Evolutionary conservation across 1,284 basidiomycete genomes (phyloP).

Genomic region (Austroboletus novae-zelandiae): DNA sequence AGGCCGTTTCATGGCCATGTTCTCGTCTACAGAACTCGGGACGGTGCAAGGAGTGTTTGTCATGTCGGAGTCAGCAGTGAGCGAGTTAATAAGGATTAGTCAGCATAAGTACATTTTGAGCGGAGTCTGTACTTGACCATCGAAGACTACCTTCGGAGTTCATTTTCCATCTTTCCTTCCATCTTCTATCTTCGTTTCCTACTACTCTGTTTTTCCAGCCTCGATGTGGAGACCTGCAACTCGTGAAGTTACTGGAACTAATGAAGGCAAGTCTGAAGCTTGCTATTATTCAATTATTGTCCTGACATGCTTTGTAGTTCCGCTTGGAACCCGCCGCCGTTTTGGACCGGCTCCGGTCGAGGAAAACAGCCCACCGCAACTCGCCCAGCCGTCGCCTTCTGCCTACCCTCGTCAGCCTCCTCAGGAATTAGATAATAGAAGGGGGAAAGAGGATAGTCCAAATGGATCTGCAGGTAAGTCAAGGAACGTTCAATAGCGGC

Average conservation of each 20-base stretch:
- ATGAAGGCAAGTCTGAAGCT: slow-evolving; percentile 56
- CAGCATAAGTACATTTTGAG: slow-evolving; percentile 31
- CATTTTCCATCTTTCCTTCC: slow-evolving; percentile 31
- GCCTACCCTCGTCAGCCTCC: slow-evolving; percentile 69
- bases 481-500: slow-evolving; percentile 28
- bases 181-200: slow-evolving; percentile 6
- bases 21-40: neutral
- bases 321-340: slow-evolving; percentile 81
- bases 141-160: slow-evolving; percentile 30
- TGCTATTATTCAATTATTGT: slow-evolving; percentile 6
- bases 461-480: slow-evolving; percentile 60
- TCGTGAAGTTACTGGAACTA: slow-evolving; percentile 79
- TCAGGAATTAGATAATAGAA: slow-evolving; percentile 55
- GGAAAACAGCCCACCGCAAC: slow-evolving; percentile 70
- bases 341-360: slow-evolving; percentile 83
- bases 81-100: slow-evolving; percentile 17
- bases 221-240: slow-evolving; percentile 88
- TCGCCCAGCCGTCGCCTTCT: slow-evolving; percentile 82
- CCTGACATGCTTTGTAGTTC: slow-evolving; percentile 42
- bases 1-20: slow-evolving; percentile 29
- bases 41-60: slow-evolving; percentile 3
- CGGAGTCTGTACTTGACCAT: slow-evolving; percentile 31
- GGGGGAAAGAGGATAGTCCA: slow-evolving; percentile 60
- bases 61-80: neutral
- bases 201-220: slow-evolving; percentile 29